Evolutionary conservation across 2,329 filamentous ascomycete species (phyloP), one percentile per base, ranked within the genome.

Genomic region (Orbilia blumenaviensis): DNA sequence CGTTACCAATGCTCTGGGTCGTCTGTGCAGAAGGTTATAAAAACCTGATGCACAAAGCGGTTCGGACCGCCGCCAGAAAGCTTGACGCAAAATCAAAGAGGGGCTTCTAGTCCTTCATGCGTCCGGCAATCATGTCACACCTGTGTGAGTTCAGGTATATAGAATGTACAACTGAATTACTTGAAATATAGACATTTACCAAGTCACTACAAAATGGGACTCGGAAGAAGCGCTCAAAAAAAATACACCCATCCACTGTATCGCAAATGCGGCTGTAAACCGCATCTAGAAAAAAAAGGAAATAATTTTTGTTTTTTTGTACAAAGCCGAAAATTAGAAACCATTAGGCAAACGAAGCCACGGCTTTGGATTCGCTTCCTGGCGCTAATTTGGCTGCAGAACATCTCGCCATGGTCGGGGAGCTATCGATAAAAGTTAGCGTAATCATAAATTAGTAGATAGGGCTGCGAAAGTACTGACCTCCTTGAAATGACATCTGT

Each of bases 371-470:
- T 64, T 76, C 64, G 72, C 72, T 69, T 14, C 63, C 64, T 41
- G 69, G 71, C 42, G 60, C 69, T 72, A 91, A 91, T 88, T 97
- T 98, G 79, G 94, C 92, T 63, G 92, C 94, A 58, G 93, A 96
- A 87, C 93, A 97, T 82, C 95, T 92, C 76, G 95, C 95, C 95
- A 99, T 99, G 72, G 95, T 99, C 61, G 95, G 94, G 78, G 94
- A 97, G 86, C 94, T 96, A 77, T 36, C 42, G 29, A 36, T 14
- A 71, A 79, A 80, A 68, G 73, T 73, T 78, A 48, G 36, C 73
- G 58, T 73, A 63, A 62, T 54, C 66, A 42, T 32, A 58, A 21
- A 56, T 8, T 27, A 25, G 54, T 44, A 18, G 50, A 41, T 34
- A 16, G 29, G 9, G 6, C 3, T 2, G 14, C 5, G 56, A 50